Evolutionary conservation across 78 protist genomes (phyloP).

Genomic region (Carpediemonas membranifera): DNA sequence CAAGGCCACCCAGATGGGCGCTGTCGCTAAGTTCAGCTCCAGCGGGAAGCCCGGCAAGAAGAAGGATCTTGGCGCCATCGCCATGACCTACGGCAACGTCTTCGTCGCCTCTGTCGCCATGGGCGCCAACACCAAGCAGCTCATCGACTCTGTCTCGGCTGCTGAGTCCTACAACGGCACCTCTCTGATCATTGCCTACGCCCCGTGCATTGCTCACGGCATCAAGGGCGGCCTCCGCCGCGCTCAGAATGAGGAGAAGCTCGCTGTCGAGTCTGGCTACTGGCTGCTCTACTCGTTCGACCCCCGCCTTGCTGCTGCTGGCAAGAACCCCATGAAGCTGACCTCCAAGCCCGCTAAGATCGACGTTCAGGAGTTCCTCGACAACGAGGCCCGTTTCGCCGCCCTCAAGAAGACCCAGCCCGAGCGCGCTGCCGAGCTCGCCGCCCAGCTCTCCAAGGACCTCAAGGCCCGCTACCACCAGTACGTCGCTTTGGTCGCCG

Average conservation of each 20-base stretch:
- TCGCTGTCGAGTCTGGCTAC: conserved; percentile 41
- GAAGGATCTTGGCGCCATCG: conserved; percentile 31
- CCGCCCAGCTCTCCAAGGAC: neutral
- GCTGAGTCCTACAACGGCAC: conserved; percentile 40
- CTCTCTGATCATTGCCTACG: conserved; percentile 47
- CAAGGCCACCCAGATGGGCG: conserved; percentile 37
- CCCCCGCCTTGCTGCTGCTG: conserved; percentile 14
- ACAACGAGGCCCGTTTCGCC: conserved; percentile 26
- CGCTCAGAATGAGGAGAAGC: neutral
- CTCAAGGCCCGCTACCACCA: too few relatives aligned
- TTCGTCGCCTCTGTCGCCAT: conserved; percentile 26
- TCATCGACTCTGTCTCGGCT: conserved; percentile 1
- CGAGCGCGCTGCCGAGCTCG: neutral
- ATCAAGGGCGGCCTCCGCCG: neutral
- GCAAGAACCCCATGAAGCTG: conserved; percentile 43
- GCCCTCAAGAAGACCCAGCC: neutral
- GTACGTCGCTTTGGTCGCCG: too few relatives aligned
- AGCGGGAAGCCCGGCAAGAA: conserved; percentile 39
- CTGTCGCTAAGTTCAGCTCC: conserved; percentile 43
- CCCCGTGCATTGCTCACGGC: conserved; percentile 49
- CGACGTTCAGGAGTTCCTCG: conserved; percentile 5
- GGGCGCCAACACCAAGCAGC: neutral
- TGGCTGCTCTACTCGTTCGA: conserved; percentile 68
- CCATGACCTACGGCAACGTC: conserved; percentile 14
- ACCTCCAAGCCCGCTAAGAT: conserved; percentile 24